A percentile compares a stretch with the other conserved stretches of the same genome.
These are phyloP conservation scores for Cyberlindnera meyerae DNA, from an alignment of 805 yeast genomes.

Conservation along the genomic window DNA sequence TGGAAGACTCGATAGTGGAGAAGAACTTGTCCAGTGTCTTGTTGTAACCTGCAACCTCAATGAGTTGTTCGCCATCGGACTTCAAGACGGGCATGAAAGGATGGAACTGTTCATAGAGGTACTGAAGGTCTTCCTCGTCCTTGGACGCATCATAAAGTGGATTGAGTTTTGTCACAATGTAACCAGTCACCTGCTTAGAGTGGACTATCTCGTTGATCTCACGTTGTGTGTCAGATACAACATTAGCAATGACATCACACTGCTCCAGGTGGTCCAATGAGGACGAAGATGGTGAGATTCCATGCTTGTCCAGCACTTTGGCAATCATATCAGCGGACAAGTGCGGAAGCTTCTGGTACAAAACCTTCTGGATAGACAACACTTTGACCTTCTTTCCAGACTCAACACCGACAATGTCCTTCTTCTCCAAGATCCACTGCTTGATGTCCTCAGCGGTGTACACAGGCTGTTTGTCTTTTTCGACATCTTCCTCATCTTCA, in stretches of 20 bases:
- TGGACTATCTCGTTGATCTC: conserved; percentile 36
- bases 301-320: conserved; percentile 43
- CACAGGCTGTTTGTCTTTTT: neutral
- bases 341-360: conserved; percentile 65
- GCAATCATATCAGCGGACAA: conserved; percentile 76
- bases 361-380: conserved; percentile 61
- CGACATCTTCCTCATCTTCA: conserved; percentile 13
- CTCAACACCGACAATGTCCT: neutral
- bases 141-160: conserved; percentile 40
- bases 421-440: conserved; percentile 25
- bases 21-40: conserved; percentile 78
- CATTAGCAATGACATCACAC: conserved; percentile 31
- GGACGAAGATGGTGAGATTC: conserved; percentile 42
- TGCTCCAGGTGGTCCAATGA: conserved; percentile 26
- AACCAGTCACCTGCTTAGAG: conserved; percentile 45
- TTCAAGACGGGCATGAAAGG: conserved; percentile 55
- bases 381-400: conserved; percentile 38
- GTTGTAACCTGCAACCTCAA: conserved; percentile 62
- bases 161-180: conserved; percentile 58
- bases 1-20: conserved; percentile 79
- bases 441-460: conserved; percentile 18
- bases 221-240: conserved; percentile 44
- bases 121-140: conserved; percentile 40
- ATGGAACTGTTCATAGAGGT: conserved; percentile 59
- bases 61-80: conserved; percentile 33